These are phyloP conservation scores for Lentinula lateritia DNA, from an alignment of 768 basidiomycete species.

Conservation along the genomic window DNA sequence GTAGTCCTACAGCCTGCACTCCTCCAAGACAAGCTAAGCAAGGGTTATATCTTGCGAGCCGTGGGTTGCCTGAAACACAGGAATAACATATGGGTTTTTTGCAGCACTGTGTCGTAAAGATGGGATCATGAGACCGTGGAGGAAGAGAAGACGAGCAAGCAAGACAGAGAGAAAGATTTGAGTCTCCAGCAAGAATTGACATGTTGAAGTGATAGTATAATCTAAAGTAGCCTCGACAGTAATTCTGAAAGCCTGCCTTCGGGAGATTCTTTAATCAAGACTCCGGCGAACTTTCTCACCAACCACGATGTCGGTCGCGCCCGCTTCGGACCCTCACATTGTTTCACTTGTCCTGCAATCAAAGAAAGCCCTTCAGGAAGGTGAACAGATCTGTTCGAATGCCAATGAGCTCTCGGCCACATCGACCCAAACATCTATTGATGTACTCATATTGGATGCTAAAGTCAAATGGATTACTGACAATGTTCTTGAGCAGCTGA, in stretches of 20 bases:
- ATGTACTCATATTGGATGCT: constrained; percentile 74
- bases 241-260: too few relatives aligned
- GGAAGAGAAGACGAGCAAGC: constrained; percentile 59
- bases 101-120: constrained; percentile 63
- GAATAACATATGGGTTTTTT: constrained; percentile 54
- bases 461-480: constrained; percentile 75
- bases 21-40: constrained; percentile 67
- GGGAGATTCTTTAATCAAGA: too few relatives aligned
- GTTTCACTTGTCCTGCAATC: constrained; percentile 75
- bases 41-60: constrained; percentile 64
- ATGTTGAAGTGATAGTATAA: not conserved
- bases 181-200: not conserved
- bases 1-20: constrained; percentile 31
- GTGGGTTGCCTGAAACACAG: constrained; percentile 56
- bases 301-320: not conserved
- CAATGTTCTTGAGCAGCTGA: constrained; percentile 71
- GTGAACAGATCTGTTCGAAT: constrained; percentile 66
- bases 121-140: constrained; percentile 18
- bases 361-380: constrained; percentile 77
- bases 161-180: constrained; percentile 41
- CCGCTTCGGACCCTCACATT: constrained; percentile 51
- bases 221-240: too few relatives aligned
- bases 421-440: constrained; percentile 62
- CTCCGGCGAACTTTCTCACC: not conserved
- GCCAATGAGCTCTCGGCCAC: constrained; percentile 60